These are phyloP conservation scores for Russula sp. DNA, from an alignment of 768 basidiomycete species.

Conservation along the genomic window DNA sequence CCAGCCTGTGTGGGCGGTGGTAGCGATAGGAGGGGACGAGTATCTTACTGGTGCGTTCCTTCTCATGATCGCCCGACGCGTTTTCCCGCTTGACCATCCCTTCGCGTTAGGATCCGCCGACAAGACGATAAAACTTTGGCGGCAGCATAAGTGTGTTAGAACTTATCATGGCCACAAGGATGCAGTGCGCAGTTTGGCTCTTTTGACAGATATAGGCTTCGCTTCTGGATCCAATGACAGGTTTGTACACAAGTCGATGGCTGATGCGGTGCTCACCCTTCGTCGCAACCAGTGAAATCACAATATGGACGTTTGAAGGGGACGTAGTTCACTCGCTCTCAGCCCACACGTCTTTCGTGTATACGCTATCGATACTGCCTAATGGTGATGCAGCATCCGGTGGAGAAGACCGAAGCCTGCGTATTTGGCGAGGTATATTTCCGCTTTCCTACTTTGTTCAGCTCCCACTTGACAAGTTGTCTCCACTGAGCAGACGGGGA, in stretches of 20 bases:
- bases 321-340: constrained; percentile 73
- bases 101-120: constrained; percentile 75
- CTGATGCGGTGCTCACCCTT: constrained; percentile 9
- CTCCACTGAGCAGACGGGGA: constrained; percentile 59
- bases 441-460: not conserved
- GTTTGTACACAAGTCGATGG: constrained; percentile 34
- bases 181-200: constrained; percentile 80
- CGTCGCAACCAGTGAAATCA: constrained; percentile 62
- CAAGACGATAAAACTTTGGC: constrained; percentile 88
- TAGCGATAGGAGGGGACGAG: constrained; percentile 68
- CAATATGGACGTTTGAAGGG: constrained; percentile 84
- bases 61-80: not conserved
- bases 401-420: constrained; percentile 89
- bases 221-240: constrained; percentile 95
- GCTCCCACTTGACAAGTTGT: not conserved
- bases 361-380: constrained; percentile 78
- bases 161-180: constrained; percentile 86
- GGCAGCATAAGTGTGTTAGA: constrained; percentile 62
- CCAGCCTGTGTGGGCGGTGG: constrained; percentile 92
- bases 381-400: constrained; percentile 80
- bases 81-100: not conserved
- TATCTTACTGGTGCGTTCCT: constrained; percentile 67
- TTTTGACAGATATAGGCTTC: constrained; percentile 84
- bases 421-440: constrained; percentile 79
- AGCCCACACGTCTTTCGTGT: constrained; percentile 96